A percentile compares a stretch with the other conserved stretches of the same genome.
Conservation (phyloP, 108 stramenopile genomes). For the Fistulifera pelliculosa region DNA sequence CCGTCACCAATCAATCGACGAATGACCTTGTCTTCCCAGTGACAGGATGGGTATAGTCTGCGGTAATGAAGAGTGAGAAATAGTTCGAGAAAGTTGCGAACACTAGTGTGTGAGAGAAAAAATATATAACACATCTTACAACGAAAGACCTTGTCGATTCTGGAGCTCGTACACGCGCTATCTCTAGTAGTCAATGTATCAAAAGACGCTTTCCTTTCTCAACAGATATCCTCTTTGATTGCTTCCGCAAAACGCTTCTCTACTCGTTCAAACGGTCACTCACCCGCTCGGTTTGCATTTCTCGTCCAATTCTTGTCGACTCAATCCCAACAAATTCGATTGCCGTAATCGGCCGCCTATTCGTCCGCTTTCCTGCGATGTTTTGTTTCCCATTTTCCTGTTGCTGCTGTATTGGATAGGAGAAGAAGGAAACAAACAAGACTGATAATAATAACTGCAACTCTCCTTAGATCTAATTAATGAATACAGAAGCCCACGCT, state of each 20-base stretch:
- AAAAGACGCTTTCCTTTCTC: too few species aligned
- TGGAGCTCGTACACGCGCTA: too few species aligned
- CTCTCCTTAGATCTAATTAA: too few species aligned
- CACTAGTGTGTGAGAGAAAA: too few species aligned
- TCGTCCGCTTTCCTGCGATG: not conserved
- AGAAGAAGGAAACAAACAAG: too few species aligned
- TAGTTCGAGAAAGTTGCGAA: slow-evolving; percentile 2
- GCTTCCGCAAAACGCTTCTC: not conserved
- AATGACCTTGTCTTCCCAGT: slow-evolving; percentile 72
- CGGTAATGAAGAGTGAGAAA: too few species aligned
- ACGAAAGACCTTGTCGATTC: not conserved
- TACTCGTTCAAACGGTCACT: slow-evolving; percentile 12
- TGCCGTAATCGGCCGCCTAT: slow-evolving; percentile 8
- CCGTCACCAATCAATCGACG: slow-evolving; percentile 66
- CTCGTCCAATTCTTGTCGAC: slow-evolving; percentile 51
- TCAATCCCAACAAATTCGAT: slow-evolving; percentile 37
- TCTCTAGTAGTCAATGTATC: too few species aligned
- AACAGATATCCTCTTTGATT: not conserved
- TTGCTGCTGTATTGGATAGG: too few species aligned
- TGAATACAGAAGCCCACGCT: too few species aligned
- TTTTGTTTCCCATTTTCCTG: not conserved
- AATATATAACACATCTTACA: not conserved
- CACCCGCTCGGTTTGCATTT: slow-evolving; percentile 65
- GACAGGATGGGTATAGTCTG: slow-evolving; percentile 51
- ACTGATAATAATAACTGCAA: too few species aligned